These are phyloP conservation scores for Oryza brachyantha DNA, from an alignment of 176 grass and related monocot genomes.

Conservation along the genomic window DNA sequence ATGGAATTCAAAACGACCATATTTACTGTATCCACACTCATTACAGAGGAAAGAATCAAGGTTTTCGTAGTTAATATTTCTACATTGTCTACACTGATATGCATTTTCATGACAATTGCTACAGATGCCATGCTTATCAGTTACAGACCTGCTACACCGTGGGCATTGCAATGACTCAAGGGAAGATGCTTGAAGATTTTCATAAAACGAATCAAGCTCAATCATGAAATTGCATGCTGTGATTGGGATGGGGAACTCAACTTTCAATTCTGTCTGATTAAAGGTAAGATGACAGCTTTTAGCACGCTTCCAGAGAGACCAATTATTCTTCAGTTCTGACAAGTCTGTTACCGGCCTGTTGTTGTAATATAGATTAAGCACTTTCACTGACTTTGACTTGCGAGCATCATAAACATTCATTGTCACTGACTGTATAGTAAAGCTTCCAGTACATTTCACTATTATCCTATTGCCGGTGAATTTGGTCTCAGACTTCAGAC, in stretches of 20 bases:
- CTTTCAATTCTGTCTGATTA: conserved; percentile 90
- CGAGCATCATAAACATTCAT: conserved; percentile 99
- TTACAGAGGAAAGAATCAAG: conserved; percentile 99
- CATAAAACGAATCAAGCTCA: conserved; percentile 97
- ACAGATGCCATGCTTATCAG: conserved; percentile 97
- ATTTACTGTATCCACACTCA: conserved; percentile 99
- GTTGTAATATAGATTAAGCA: conserved; percentile 95
- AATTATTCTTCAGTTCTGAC: conserved; percentile 97
- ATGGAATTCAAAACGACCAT: conserved; percentile 99
- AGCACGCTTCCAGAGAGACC: conserved; percentile 96
- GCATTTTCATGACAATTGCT: conserved; percentile 99
- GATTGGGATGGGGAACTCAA: conserved; percentile 95
- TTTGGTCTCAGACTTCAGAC: conserved; percentile 92
- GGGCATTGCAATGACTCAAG: conserved; percentile 97
- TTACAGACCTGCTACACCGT: conserved; percentile 88
- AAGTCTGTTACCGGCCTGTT: conserved; percentile 81
- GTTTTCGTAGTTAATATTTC: conserved; percentile 99
- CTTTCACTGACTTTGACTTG: conserved; percentile 94
- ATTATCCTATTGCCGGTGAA: conserved; percentile 98
- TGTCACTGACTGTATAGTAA: conserved; percentile 87
- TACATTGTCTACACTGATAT: conserved; percentile 93
- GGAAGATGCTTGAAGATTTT: conserved; percentile 98
- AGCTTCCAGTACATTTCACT: conserved; percentile 97
- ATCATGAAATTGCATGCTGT: conserved; percentile 99
- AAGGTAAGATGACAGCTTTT: conserved; percentile 94